Conservation (phyloP, 139 green algal species). For the Volvox reticuliferus region DNA sequence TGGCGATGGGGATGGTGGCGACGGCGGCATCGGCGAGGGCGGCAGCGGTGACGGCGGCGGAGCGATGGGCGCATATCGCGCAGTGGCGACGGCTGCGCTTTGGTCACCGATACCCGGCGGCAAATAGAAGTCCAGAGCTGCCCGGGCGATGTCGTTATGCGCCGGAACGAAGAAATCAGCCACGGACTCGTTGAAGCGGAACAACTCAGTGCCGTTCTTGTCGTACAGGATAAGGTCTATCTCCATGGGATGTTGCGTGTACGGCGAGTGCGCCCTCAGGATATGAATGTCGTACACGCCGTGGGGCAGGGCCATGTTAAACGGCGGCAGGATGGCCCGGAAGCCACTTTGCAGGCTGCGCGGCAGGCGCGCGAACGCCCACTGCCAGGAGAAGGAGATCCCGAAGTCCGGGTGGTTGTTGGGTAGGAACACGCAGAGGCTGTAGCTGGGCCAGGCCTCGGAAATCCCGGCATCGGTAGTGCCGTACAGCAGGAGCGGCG, state of each 20-base stretch:
- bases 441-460: neutral
- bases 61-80: neutral
- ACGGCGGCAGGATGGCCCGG: neutral
- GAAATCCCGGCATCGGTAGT: neutral
- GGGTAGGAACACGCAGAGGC: neutral
- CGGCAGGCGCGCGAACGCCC: neutral
- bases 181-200: neutral
- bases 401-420: conserved; percentile 9
- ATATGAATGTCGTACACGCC: neutral
- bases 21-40: neutral
- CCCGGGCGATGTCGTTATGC: neutral
- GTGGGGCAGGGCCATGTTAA: neutral
- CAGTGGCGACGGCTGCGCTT: neutral
- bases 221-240: neutral
- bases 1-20: neutral
- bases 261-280: neutral
- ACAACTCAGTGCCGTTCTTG: neutral
- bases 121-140: neutral
- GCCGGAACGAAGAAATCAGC: neutral
- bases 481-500: neutral
- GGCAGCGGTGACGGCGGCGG: no score
- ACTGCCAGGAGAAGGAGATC: conserved; percentile 16
- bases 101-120: neutral
- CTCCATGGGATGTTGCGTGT: neutral
- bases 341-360: neutral